Base-by-base conservation (phyloP, 768 basidiomycete genomes). In the Lentinula guzmanii region DNA sequence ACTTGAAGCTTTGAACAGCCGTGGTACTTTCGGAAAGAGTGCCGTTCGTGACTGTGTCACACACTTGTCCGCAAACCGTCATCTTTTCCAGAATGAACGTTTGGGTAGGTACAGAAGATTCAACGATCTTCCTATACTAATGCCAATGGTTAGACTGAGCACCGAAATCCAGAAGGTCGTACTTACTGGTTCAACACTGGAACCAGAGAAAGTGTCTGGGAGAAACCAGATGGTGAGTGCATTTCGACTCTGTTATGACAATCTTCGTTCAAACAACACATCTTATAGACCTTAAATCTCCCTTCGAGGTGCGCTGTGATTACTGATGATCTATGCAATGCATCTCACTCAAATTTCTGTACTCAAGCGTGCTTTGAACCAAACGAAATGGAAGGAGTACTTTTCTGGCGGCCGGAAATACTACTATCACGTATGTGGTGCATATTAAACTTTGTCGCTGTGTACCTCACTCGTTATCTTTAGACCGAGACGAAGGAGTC, bases 341-440 rank as follows among this genome's bases (percentile, higher is more conserved):
- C 37, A 33, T 42, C 28, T 2, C 10, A 54, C 11, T 54, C n/a
- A 34, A 21, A 37, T 1, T 4, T 56, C 65, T 56, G 64, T 65
- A 60, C 46, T 64, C 46, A 59, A 95, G 91, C 86, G 87, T 69
- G 94, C 94, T n/a, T 76, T 98, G 53, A 86, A 83, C 35, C 80
- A 93, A 72, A 97, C 95, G 11, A 84, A 86, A 74, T 98, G 95
- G 95, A 97, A 96, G 70, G 93, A 97, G 72, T 99, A 98, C 71
- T 91, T 92, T 65, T 91, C 92, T 2, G 90, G 91, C 56, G 94
- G 93, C 33, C 77, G 93, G 66, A 94, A 94, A 69, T 95, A 95
- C 71, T 95, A 91, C 71, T 93, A 93, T 65, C 89, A 95, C 71
- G 92, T 91, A 62, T 46, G 84, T 37, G 50, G 35, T 33, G 13